These are phyloP conservation scores for Castanospermum australe DNA, from an alignment of 306 rosid genomes.

Conservation along the genomic window DNA sequence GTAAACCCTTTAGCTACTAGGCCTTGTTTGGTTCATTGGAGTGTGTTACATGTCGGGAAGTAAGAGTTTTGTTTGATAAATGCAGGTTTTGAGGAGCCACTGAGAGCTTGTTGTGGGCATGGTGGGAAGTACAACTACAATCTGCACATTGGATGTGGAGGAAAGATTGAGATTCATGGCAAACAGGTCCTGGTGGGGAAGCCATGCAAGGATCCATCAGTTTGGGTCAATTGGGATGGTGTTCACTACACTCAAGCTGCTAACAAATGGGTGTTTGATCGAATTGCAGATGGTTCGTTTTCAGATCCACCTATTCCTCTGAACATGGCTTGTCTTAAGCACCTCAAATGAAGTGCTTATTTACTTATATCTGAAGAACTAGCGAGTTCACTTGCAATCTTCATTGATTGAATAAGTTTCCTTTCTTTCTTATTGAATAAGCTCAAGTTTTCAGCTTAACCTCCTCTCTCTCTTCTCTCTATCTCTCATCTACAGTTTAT, in stretches of 20 bases:
- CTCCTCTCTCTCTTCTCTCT: too few relatives aligned
- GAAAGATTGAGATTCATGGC: slow-evolving; percentile 44
- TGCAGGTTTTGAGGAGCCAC: slow-evolving; percentile 67
- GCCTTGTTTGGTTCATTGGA: not conserved
- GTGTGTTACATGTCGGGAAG: not conserved
- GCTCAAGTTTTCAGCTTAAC: too few relatives aligned
- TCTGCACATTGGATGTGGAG: slow-evolving; percentile 56
- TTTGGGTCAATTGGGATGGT: slow-evolving; percentile 73
- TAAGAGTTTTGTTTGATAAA: not conserved
- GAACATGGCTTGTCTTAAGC: slow-evolving; percentile 56
- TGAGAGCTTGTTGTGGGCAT: slow-evolving; percentile 85
- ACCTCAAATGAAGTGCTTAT: not conserved
- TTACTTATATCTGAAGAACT: too few relatives aligned
- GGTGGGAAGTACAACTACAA: slow-evolving; percentile 81
- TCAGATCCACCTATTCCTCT: slow-evolving; percentile 76
- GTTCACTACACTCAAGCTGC: slow-evolving; percentile 76
- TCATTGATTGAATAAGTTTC: too few relatives aligned
- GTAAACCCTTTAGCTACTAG: slow-evolving; percentile 33
- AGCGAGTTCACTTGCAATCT: too few relatives aligned
- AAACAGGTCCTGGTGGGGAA: slow-evolving; percentile 52
- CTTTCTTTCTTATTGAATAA: too few relatives aligned
- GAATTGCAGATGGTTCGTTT: slow-evolving; percentile 57
- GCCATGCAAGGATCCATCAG: slow-evolving; percentile 66
- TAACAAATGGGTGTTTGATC: slow-evolving; percentile 65
- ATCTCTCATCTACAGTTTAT: too few relatives aligned